These are phyloP conservation scores for Rhynchospora breviuscula DNA, from an alignment of 176 grass and related monocot species.

Conservation along the genomic window DNA sequence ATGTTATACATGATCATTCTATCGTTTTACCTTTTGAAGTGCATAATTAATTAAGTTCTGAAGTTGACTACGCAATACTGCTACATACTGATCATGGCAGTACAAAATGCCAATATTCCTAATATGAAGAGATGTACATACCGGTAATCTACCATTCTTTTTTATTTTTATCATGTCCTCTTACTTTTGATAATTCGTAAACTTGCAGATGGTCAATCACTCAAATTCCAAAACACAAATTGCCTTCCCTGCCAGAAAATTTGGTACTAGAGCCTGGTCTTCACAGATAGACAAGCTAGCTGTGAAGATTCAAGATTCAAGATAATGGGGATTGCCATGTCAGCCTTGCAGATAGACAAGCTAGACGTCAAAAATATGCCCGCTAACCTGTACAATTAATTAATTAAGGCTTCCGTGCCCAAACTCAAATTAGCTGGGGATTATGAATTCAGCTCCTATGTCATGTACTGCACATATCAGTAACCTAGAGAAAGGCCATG, in stretches of 20 bases:
- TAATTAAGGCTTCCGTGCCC: slow-evolving; percentile 74
- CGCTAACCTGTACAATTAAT: slow-evolving; percentile 64
- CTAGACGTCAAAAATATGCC: slow-evolving; percentile 60
- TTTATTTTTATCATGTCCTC: too few species aligned
- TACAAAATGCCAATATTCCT: too few species aligned
- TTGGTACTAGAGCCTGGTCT: slow-evolving; percentile 58
- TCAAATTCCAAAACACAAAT: slow-evolving; percentile 79
- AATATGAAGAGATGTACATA: too few species aligned
- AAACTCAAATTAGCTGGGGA: slow-evolving; percentile 73
- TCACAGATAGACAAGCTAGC: slow-evolving; percentile 89
- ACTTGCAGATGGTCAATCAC: slow-evolving; percentile 76
- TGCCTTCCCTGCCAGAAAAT: slow-evolving; percentile 64
- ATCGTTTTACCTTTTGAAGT: too few species aligned
- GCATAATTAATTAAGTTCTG: too few species aligned
- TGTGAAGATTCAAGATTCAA: too few species aligned
- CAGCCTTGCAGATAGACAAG: slow-evolving; percentile 80
- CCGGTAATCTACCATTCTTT: too few species aligned
- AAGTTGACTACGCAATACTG: too few species aligned
- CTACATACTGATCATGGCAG: too few species aligned
- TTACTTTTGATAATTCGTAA: slow-evolving; percentile 30
- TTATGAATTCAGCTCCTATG: slow-evolving; percentile 75
- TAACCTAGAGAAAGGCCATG: too few species aligned
- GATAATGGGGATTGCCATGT: slow-evolving; percentile 72
- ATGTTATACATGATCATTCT: too few species aligned
- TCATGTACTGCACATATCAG: too few species aligned